Percentiles rank a stretch among this genome's conserved stretches.
Evolutionary conservation across 2,329 filamentous ascomycete genomes (phyloP).

Genomic region (Neonectria coccinea): DNA sequence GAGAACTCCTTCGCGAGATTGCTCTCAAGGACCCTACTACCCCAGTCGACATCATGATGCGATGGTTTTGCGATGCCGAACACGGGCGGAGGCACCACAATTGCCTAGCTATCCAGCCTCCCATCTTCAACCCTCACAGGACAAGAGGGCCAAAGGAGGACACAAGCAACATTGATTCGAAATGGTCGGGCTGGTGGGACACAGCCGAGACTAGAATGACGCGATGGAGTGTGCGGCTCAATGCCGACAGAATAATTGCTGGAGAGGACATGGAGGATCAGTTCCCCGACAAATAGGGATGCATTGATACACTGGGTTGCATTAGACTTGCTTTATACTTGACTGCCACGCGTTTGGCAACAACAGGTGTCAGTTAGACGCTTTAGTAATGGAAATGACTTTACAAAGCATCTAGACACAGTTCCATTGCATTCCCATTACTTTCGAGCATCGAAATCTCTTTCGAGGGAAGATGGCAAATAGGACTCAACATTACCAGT

Average conservation of each 20-base stretch:
- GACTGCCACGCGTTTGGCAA: too few relatives aligned
- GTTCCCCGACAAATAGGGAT: not conserved
- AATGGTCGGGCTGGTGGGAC: slow-evolving; percentile 43
- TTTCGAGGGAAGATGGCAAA: too few relatives aligned
- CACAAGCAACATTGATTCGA: slow-evolving; percentile 54
- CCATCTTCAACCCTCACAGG: slow-evolving; percentile 61
- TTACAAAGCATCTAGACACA: too few relatives aligned
- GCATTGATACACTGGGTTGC: too few relatives aligned
- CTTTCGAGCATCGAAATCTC: too few relatives aligned
- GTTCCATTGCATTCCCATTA: too few relatives aligned
- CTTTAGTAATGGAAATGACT: too few relatives aligned
- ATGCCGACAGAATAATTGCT: slow-evolving; percentile 52
- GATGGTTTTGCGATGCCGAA: slow-evolving; percentile 59
- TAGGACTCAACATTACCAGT: too few relatives aligned
- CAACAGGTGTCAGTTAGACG: too few relatives aligned
- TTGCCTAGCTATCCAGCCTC: slow-evolving; percentile 56
- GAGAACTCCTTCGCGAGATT: slow-evolving; percentile 56
- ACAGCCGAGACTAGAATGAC: slow-evolving; percentile 50
- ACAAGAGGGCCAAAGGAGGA: slow-evolving; percentile 50
- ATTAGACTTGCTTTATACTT: too few relatives aligned
- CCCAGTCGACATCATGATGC: slow-evolving; percentile 59
- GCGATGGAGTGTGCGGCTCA: slow-evolving; percentile 56
- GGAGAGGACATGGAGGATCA: slow-evolving; percentile 2
- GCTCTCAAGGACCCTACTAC: slow-evolving; percentile 55
- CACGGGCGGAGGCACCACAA: slow-evolving; percentile 50